Conservation (phyloP, 2,329 filamentous ascomycete species). For the Nigrograna mackinnonii region DNA sequence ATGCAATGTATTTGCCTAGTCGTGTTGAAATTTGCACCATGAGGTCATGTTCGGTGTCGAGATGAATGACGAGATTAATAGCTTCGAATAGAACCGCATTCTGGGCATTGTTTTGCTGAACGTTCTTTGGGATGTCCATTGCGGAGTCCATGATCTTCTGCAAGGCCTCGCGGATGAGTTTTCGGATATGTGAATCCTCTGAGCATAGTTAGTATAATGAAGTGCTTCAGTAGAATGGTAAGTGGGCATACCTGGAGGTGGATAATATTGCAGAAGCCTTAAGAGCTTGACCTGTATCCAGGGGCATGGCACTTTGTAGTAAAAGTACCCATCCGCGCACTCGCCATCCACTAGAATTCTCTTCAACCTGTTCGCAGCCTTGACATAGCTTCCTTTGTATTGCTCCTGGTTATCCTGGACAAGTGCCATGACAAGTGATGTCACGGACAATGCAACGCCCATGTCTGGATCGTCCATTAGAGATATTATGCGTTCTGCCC, state of each 20-base stretch:
- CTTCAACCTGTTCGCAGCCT: slow-evolving; percentile 87
- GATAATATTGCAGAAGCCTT: slow-evolving; percentile 91
- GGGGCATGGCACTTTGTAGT: slow-evolving; percentile 99
- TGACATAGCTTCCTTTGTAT: slow-evolving; percentile 92
- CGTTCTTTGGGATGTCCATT: slow-evolving; percentile 94
- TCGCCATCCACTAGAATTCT: slow-evolving; percentile 89
- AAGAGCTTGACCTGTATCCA: slow-evolving; percentile 98
- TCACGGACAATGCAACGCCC: slow-evolving; percentile 92
- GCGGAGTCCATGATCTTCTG: slow-evolving; percentile 90
- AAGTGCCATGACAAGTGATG: slow-evolving; percentile 90
- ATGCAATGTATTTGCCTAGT: slow-evolving; percentile 94
- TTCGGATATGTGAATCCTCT: slow-evolving; percentile 92
- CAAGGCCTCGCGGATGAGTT: slow-evolving; percentile 88
- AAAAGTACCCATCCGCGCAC: slow-evolving; percentile 87
- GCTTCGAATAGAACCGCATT: slow-evolving; percentile 98
- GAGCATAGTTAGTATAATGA: slow-evolving; percentile 26
- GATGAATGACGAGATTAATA: slow-evolving; percentile 96
- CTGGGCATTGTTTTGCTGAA: slow-evolving; percentile 98
- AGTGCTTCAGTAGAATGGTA: neutral
- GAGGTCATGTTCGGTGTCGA: slow-evolving; percentile 90
- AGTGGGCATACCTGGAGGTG: slow-evolving; percentile 78
- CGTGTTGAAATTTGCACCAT: slow-evolving; percentile 95
- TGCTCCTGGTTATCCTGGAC: slow-evolving; percentile 93
- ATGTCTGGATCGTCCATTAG: slow-evolving; percentile 96
- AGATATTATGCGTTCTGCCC: slow-evolving; percentile 98